Evolutionary conservation across 179 eudicot genomes (phyloP), one percentile per base, ranked within the genome.

Genomic region (Kewa caespitosa): DNA sequence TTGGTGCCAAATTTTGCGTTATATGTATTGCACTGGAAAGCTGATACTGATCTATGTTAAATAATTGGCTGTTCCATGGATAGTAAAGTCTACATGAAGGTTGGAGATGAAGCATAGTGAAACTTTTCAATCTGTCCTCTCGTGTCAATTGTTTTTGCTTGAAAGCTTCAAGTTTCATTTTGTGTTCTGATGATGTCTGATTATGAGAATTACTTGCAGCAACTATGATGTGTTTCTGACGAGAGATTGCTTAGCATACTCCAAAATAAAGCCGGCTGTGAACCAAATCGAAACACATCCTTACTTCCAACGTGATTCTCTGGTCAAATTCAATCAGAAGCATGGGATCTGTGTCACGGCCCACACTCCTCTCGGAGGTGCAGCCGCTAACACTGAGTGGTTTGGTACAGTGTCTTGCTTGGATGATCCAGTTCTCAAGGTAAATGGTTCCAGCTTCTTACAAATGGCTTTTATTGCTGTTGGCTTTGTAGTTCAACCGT

Each of bases 271-370:
- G 90, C 98, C 98, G 27, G 98, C 96, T 70, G 98, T 94, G 81
- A 92, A 94, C 81, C 98, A 94, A 85, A 94, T 94, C 32, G 98
- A 94, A 84, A 88, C 97, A 28, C 97, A 94, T 79, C 97, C 97
- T 30, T 94, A 94, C 82, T 94, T 94, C 84, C 97, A 94, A 65
- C 97, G 98, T 11, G 94, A 92, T 17, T 92, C 94, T 36, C 88
- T 94, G 50, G 96, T 94, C 79, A 90, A 89, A 74, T 92, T 94
- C 84, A 89, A 94, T 72, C 96, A 90, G 78, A 94, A 92, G 85
- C 97, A 94, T 34, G 92, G 92, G 3, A 70, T 94, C 67, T 85
- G 89, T 76, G 91, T 94, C 39, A 94, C 97, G 0, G 98, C 96
- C 39, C 98, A 94, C 82, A 94, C 98, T 30, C 98, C 98, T 38